Evolutionary conservation across 1,284 basidiomycete species (phyloP).

Genomic region (Cryptococcus depauperatus): DNA sequence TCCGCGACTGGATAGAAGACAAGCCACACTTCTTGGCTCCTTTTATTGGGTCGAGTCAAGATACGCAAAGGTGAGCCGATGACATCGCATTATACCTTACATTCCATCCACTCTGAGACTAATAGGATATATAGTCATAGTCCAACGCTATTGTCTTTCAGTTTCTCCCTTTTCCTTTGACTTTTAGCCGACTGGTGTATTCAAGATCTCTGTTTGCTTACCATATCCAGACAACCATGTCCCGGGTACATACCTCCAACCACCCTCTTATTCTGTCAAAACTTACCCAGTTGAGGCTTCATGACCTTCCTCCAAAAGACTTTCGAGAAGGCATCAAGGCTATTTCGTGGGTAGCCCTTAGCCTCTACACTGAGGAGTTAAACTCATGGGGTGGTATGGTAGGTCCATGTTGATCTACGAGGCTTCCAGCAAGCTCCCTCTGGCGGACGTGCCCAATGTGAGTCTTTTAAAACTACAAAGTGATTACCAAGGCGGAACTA

Average conservation of each 20-base stretch:
- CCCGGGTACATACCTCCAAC: constrained; percentile 24
- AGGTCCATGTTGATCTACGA: constrained; percentile 39
- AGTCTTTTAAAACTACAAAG: constrained; percentile 7
- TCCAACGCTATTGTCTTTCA: background rate
- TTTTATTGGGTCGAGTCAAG: no score
- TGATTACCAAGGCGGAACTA: background rate
- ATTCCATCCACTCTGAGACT: no score
- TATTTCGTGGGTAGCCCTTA: constrained; percentile 25
- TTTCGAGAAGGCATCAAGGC: constrained; percentile 36
- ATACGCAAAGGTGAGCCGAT: no score
- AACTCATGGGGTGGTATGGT: background rate
- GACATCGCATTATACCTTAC: no score
- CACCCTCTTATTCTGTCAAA: constrained; percentile 38
- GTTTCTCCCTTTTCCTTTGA: background rate
- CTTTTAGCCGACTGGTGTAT: no score
- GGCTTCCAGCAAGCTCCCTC: constrained; percentile 25
- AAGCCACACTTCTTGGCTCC: no score
- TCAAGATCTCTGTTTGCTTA: background rate
- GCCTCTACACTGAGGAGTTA: background rate
- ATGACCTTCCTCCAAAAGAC: constrained; percentile 38
- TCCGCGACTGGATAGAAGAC: no score
- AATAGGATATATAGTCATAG: background rate
- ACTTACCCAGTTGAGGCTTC: constrained; percentile 37
- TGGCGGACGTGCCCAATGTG: constrained; percentile 33
- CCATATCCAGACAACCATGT: background rate